Base-by-base conservation (phyloP, 805 yeast genomes). In the Wickerhamiella slavikovae region DNA sequence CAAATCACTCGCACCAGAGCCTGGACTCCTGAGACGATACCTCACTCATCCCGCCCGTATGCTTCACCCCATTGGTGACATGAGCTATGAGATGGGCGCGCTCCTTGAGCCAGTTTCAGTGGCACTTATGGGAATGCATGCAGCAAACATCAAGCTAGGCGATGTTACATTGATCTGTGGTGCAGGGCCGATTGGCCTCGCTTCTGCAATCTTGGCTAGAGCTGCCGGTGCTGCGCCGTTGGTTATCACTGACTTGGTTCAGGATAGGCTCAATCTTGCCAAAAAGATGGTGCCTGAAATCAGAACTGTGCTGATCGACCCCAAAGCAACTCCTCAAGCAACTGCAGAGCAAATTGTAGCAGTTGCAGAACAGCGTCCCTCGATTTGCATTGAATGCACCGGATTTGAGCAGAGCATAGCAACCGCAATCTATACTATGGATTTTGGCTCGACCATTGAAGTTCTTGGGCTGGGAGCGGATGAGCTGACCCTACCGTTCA, bases 171-270 rank as follows among this genome's bases (percentile, higher is more conserved):
- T 61, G 26, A 51, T 66, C 30, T 55, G 61, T 24, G 73, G 73
- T 30, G 69, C 70, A 12, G 71, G 72, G 15, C 71, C 72, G 11
- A 66, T 66, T 38, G 72, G 72, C 11, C 46, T 66, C 19, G 55
- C 61, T 24, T 47, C 65, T 16, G 55, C 67, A 28, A 37, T 58
- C 3, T 43, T 64, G 28, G 68, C 68, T 8, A 51, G 57, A 20
- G 69, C 68, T 10, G 54, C 62, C 2, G 72, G 72, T 15, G 67
- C 68, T 4, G 52, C 60, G 20, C 71, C 71, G 18, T 36, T 66
- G 12, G 59, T 56, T 12, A 61, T 65, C 38, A 60, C 68, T 4
- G 71, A 66, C 43, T 43, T 66, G 25, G 50, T 57, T 29, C 48
- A 46, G 15, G 50, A 51, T 26, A 54, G 71, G 33, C 49, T 66